These are phyloP conservation scores for Saccharomycopsis fodiens DNA, from an alignment of 805 yeast species.

Conservation along the genomic window DNA sequence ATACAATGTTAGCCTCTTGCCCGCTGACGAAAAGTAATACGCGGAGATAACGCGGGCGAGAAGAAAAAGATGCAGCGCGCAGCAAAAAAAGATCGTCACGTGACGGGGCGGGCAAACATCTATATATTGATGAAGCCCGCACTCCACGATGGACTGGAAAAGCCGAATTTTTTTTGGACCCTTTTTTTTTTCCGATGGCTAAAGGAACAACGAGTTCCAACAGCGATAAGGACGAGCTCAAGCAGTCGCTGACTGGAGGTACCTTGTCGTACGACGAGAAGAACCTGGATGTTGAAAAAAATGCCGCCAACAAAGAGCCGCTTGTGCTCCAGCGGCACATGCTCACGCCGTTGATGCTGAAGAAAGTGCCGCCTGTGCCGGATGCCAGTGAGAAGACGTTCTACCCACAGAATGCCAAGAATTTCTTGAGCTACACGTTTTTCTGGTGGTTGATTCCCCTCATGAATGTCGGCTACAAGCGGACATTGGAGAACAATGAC, in stretches of 20 bases:
- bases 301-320: neutral
- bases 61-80: too few species aligned
- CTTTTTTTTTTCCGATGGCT: neutral
- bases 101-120: too few species aligned
- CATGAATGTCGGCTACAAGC: constrained; percentile 58
- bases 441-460: constrained; percentile 67
- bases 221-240: neutral
- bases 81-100: too few species aligned
- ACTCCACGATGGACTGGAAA: too few species aligned
- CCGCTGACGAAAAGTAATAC: too few species aligned
- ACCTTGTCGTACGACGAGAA: neutral
- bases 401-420: constrained; percentile 35
- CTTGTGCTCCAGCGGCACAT: constrained; percentile 10
- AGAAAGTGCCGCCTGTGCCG: constrained; percentile 33
- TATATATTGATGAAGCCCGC: too few species aligned
- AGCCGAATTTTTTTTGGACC: too few species aligned
- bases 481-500: constrained; percentile 63
- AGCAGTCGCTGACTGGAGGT: neutral
- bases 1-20: too few species aligned
- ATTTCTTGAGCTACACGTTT: constrained; percentile 36
- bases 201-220: neutral
- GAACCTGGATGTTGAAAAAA: neutral
- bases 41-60: too few species aligned
- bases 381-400: constrained; percentile 32
- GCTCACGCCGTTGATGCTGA: constrained; percentile 20